Percentiles rank a stretch among this genome's conserved stretches.
Conservation (phyloP, 176 grass and related monocot genomes). For the Eremochloa ophiuroides region DNA sequence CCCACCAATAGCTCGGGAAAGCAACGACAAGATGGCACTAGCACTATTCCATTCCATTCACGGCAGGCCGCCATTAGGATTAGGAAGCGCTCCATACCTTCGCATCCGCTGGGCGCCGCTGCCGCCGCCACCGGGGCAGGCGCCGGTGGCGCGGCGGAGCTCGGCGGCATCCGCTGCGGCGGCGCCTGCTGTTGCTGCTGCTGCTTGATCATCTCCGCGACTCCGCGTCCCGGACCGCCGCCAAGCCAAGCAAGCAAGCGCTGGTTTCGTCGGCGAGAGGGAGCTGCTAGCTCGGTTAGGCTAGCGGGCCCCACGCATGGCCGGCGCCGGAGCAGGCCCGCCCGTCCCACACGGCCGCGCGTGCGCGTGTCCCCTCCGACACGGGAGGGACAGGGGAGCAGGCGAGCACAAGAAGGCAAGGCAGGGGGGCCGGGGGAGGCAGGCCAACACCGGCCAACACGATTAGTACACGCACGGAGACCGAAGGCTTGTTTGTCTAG, state of each 20-base stretch:
- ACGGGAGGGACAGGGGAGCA: constrained; percentile 40
- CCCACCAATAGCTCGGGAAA: neutral
- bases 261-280: constrained; percentile 8
- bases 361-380: constrained; percentile 39
- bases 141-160: neutral
- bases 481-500: constrained; percentile 18
- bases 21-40: neutral
- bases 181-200: neutral
- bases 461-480: neutral
- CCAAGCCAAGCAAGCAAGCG: neutral
- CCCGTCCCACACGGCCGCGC: neutral
- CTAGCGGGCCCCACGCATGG: constrained; percentile 22
- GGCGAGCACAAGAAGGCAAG: constrained; percentile 18
- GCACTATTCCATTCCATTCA: neutral
- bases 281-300: neutral
- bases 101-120: neutral
- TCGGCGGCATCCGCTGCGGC: neutral
- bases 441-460: constrained; percentile 5
- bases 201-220: constrained; percentile 26
- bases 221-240: neutral
- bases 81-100: constrained; percentile 28
- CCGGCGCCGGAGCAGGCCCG: constrained; percentile 2
- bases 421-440: neutral
- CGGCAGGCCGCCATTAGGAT: constrained; percentile 11
- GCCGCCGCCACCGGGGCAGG: neutral